phyloP scores from a whole-genome alignment of 495 filamentous ascomycete species.

The Clavariopsis aquatica region DNA sequence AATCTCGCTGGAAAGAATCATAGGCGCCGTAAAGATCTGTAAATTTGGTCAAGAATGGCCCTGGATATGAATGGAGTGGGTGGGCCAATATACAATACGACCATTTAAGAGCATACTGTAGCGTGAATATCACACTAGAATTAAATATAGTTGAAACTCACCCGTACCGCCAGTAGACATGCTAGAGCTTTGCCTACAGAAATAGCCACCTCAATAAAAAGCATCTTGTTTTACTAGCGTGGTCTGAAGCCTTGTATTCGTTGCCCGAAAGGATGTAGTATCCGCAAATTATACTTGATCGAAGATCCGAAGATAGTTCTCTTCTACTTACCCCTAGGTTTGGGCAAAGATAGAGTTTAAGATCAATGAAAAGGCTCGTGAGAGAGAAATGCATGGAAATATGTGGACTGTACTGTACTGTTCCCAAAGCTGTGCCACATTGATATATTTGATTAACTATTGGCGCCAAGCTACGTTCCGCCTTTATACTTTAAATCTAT shows the following conservation, averaged over 20 bases:
- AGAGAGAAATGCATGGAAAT: background rate
- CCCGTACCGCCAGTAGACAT: background rate
- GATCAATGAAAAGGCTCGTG: background rate
- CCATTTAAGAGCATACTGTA: conserved; percentile 6
- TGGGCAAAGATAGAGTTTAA: background rate
- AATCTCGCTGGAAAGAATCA: background rate
- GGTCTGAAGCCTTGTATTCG: background rate
- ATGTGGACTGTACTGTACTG: background rate
- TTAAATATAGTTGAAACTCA: background rate
- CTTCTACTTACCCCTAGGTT: background rate
- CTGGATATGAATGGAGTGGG: conserved; percentile 18
- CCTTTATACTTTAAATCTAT: no score
- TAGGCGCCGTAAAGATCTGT: conserved; percentile 20
- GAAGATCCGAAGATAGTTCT: background rate
- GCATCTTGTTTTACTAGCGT: background rate
- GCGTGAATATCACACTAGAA: background rate
- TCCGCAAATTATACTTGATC: background rate
- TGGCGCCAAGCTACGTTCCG: no score
- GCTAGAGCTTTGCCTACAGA: background rate
- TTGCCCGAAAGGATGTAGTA: background rate
- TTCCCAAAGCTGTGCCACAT: no score
- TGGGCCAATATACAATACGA: conserved; percentile 12
- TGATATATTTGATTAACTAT: no score
- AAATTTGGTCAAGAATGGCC: conserved; percentile 10
- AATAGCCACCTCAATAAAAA: background rate